Evolutionary conservation across 306 rosid species (phyloP), one percentile per base, ranked within the genome.

Genomic region (Vachellia pachyceras): DNA sequence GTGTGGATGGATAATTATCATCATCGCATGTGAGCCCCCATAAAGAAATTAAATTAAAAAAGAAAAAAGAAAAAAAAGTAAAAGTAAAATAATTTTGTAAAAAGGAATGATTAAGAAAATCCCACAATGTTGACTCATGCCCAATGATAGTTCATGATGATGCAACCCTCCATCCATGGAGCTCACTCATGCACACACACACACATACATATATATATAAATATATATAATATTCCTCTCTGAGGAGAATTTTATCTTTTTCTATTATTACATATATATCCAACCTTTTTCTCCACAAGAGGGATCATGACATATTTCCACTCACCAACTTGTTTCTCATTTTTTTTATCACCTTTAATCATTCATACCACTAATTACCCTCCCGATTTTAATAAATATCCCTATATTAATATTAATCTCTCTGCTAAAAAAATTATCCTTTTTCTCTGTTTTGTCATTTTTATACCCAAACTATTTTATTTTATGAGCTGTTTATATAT

Each of bases 1-100:
- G 97, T 90, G 98, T 90, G 97, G 60, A n/a, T n/a, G n/a, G n/a
- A 84, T 47, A 54, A 90, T 91, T 81, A 85, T 85, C 88, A 84
- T 89, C 82, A 80, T 83, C 39, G 39, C 89, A 82, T 86, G 87
- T 78, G 84, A 65, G 33, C 7, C n/a, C 49, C 37, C 8, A 45
- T 29, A 15, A 44, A 55, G 5, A 45, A 11, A 45, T 3, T 10
- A n/a, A 29, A 49, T 5, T 2, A 44, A 22, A 58, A 20, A n/a
- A n/a, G n/a, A n/a, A n/a, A n/a, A n/a, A n/a, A n/a, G n/a, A 33
- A 25, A 17, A 2, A 44, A 8, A 57, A 58, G 45, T 41, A 60
- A 22, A 20, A 17, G 25, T 57, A 60, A 61, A 61, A 61, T 29
- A 61, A 18, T 77, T 58, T 58, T 15, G 75, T 76, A 61, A 58